Evolutionary conservation across 75 land plant genomes (phyloP).

Genomic region (Isoetes taiwanensis): DNA sequence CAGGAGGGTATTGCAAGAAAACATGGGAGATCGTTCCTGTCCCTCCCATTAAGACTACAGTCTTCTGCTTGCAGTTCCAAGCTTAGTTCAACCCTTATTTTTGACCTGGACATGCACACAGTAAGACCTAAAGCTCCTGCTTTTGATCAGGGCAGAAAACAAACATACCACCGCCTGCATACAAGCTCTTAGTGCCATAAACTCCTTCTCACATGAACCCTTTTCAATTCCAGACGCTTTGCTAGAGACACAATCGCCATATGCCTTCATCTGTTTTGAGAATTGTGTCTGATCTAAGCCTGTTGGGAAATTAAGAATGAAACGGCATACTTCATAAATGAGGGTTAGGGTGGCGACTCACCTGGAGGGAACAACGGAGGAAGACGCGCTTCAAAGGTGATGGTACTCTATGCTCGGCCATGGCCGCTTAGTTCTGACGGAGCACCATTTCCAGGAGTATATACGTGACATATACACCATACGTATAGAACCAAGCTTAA

Average conservation of each 20-base stretch:
- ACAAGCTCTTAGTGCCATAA: constrained; percentile 57
- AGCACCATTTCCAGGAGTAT: too few species aligned
- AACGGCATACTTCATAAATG: neutral
- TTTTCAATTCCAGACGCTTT: constrained; percentile 74
- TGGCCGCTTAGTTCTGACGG: too few species aligned
- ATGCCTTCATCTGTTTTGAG: constrained; percentile 47
- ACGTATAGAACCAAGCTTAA: too few species aligned
- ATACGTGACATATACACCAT: too few species aligned
- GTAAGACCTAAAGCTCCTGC: neutral
- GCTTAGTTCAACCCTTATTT: neutral
- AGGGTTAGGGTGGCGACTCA: neutral
- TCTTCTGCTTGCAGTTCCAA: constrained; percentile 29
- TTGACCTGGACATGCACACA: constrained; percentile 10
- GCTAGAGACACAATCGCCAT: constrained; percentile 68
- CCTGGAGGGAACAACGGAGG: constrained; percentile 10
- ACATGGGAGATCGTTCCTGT: constrained; percentile 87
- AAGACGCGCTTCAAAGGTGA: constrained; percentile 13
- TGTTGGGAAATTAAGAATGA: neutral
- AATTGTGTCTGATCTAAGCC: neutral
- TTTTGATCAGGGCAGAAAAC: constrained; percentile 6
- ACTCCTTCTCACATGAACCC: constrained; percentile 81
- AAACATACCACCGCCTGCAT: constrained; percentile 56
- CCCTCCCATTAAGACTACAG: constrained; percentile 25
- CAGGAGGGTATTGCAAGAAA: constrained; percentile 76
- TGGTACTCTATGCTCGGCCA: constrained; percentile 6